Conservation (phyloP, 768 basidiomycete species). For the Thelephora aurantiotincta region DNA sequence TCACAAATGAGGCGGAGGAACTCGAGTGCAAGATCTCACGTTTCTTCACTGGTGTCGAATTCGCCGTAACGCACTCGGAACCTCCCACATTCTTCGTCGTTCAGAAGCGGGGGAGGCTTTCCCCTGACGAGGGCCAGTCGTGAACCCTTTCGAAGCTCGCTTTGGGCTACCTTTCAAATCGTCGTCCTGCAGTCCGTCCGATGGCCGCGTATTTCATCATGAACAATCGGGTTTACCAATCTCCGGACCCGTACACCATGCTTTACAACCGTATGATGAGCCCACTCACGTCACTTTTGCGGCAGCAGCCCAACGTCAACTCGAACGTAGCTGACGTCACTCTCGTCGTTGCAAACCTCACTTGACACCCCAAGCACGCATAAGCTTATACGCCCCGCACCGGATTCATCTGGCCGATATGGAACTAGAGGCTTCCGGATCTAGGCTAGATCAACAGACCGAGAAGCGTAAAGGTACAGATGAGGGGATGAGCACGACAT, state of each 20-base stretch:
- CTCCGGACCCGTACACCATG: slow-evolving; percentile 73
- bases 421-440: slow-evolving; percentile 23
- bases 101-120: slow-evolving; percentile 76
- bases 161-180: slow-evolving; percentile 1
- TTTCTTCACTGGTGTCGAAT: slow-evolving; percentile 84
- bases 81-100: slow-evolving; percentile 80
- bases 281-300: too few species aligned
- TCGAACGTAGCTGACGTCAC: slow-evolving; percentile 42
- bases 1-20: slow-evolving; percentile 74
- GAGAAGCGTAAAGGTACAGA: slow-evolving; percentile 24
- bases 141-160: background rate
- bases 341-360: slow-evolving; percentile 62
- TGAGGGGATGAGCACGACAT: slow-evolving; percentile 8
- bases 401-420: slow-evolving; percentile 79
- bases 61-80: slow-evolving; percentile 67
- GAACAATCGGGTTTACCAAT: slow-evolving; percentile 81
- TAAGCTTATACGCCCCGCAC: slow-evolving; percentile 69
- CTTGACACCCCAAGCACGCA: slow-evolving; percentile 59
- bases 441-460: slow-evolving; percentile 23
- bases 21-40: slow-evolving; percentile 76
- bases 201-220: slow-evolving; percentile 79
- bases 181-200: slow-evolving; percentile 39
- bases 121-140: slow-evolving; percentile 65
- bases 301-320: too few species aligned
- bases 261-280: slow-evolving; percentile 73